Percentiles rank a stretch among this genome's conserved stretches.
phyloP scores from a whole-genome alignment of 2,329 filamentous ascomycete genomes.

The Didymella lethalis region DNA sequence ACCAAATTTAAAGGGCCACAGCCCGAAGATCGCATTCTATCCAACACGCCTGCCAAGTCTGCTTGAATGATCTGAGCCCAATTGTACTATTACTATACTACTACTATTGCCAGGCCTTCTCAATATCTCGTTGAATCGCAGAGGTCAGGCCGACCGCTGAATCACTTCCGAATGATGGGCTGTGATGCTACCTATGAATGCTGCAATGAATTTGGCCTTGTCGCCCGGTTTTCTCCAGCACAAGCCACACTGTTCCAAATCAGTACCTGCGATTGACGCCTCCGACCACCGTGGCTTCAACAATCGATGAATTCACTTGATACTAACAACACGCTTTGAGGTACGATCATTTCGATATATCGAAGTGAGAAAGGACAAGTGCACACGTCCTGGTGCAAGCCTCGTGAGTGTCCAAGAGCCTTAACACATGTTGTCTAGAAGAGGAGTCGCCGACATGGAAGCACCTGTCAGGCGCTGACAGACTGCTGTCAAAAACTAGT shows the following conservation, averaged over 20 bases:
- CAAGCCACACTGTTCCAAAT: background rate
- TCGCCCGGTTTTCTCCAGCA: too few relatives aligned
- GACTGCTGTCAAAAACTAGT: background rate
- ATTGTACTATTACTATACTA: background rate
- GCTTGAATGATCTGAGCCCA: background rate
- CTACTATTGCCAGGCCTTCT: background rate
- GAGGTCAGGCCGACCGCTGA: too few relatives aligned
- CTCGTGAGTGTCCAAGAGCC: background rate
- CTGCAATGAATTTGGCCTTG: too few relatives aligned
- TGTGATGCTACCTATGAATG: too few relatives aligned
- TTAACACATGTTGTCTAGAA: background rate
- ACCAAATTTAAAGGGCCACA: slow-evolving; percentile 8
- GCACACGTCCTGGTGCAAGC: background rate
- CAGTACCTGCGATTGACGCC: background rate
- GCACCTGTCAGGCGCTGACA: background rate
- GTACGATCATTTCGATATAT: background rate
- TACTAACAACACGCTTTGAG: background rate
- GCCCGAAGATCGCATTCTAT: background rate
- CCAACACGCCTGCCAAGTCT: background rate
- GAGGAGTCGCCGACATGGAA: background rate
- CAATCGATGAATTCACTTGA: too few relatives aligned
- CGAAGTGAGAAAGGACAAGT: background rate
- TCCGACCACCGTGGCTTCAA: background rate
- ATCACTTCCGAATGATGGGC: too few relatives aligned
- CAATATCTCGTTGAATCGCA: too few relatives aligned